Evolutionary conservation across 495 filamentous ascomycete genomes (phyloP).

Genomic region (Aspergillus sclerotioniger): DNA sequence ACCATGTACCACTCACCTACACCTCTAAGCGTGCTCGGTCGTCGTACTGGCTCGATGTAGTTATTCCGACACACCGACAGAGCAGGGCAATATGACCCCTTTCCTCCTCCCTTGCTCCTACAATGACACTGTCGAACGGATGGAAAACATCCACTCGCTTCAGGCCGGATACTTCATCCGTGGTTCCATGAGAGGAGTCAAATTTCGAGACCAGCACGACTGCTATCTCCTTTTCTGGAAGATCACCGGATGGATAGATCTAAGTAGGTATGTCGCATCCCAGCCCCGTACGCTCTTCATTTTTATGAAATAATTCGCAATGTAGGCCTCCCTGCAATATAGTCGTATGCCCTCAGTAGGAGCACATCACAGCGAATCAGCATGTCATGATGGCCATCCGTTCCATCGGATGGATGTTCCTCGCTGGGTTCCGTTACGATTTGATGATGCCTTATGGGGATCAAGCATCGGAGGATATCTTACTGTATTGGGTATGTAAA

Average conservation of each 20-base stretch:
- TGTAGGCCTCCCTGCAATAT: no score
- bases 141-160: background rate
- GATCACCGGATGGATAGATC: background rate
- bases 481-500: background rate
- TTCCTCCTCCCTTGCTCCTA: constrained; percentile 10
- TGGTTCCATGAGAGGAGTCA: constrained; percentile 9
- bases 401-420: background rate
- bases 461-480: background rate
- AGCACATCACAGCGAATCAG: background rate
- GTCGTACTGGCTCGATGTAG: constrained; percentile 4
- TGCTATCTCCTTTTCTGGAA: background rate
- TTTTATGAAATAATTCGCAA: no score
- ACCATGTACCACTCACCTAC: background rate
- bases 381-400: background rate
- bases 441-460: background rate
- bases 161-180: background rate
- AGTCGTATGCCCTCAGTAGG: background rate
- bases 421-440: background rate
- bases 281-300: no score
- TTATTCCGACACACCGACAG: constrained; percentile 5
- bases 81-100: constrained; percentile 3
- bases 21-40: background rate
- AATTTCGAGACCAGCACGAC: background rate
- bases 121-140: background rate
- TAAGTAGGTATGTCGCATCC: background rate